phyloP scores from a whole-genome alignment of 140 eudicot genomes.

The Ambrosia hybrid region DNA sequence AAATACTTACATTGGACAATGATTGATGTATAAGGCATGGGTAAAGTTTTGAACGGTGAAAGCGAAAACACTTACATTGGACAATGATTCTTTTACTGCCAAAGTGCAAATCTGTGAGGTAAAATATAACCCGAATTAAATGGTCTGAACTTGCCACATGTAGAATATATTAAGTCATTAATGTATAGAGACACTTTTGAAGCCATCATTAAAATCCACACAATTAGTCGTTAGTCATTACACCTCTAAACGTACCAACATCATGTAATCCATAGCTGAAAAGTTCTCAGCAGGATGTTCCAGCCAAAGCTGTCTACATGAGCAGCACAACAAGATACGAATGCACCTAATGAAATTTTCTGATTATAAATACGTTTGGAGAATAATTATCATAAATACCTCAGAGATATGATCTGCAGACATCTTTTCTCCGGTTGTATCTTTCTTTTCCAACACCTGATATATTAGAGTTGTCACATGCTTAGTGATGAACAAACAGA shows the following conservation, averaged over 20 bases:
- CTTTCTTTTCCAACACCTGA: constrained; percentile 79
- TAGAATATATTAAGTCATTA: constrained; percentile 7
- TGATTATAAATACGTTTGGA: neutral
- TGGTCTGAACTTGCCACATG: neutral
- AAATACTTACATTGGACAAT: neutral
- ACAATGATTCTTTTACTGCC: constrained; percentile 84
- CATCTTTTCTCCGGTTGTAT: constrained; percentile 45
- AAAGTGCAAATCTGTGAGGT: constrained; percentile 70
- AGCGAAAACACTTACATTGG: constrained; percentile 53
- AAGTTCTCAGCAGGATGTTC: constrained; percentile 38
- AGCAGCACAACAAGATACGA: constrained; percentile 32
- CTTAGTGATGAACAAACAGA: neutral
- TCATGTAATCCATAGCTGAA: constrained; percentile 33
- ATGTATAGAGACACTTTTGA: neutral
- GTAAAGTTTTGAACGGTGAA: constrained; percentile 14
- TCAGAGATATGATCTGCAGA: constrained; percentile 67
- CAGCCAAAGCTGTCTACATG: constrained; percentile 33
- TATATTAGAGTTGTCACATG: constrained; percentile 1
- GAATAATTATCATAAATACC: constrained; percentile 37
- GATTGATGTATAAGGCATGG: neutral
- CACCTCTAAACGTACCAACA: constrained; percentile 28
- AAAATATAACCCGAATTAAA: constrained; percentile 3
- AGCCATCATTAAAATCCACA: constrained; percentile 23
- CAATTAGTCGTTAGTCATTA: constrained; percentile 13
- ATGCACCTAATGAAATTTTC: constrained; percentile 8